These are phyloP conservation scores for Butyriboletus pseudospeciosus DNA, from an alignment of 1,284 basidiomycete genomes.

Conservation along the genomic window DNA sequence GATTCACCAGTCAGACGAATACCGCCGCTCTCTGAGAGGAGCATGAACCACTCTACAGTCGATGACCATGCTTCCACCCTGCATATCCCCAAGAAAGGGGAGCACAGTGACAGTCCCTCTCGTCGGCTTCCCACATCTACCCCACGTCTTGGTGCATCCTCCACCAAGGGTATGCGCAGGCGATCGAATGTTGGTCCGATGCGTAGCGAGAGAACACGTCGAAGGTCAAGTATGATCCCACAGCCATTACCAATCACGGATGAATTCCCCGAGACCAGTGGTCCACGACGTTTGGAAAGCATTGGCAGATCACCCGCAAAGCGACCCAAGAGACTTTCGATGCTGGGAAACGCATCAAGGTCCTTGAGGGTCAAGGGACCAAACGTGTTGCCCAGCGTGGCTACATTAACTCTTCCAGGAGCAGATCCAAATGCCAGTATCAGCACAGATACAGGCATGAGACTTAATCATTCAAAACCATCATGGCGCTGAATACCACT, in stretches of 20 bases:
- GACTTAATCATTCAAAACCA: conserved; percentile 20
- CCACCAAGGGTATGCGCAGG: conserved; percentile 45
- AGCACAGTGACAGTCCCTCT: conserved; percentile 40
- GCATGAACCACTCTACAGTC: conserved; percentile 45
- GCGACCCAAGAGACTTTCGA: conserved; percentile 57
- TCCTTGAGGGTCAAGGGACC: conserved; percentile 29
- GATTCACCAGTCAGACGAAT: conserved; percentile 34
- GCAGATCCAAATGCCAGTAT: conserved; percentile 30
- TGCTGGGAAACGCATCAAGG: conserved; percentile 37
- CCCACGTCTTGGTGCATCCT: conserved; percentile 39
- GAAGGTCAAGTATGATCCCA: conserved; percentile 74
- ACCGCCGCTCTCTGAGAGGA: conserved; percentile 57
- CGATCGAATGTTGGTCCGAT: conserved; percentile 70
- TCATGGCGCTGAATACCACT: conserved; percentile 25
- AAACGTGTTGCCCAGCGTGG: conserved; percentile 15
- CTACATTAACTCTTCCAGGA: conserved; percentile 20
- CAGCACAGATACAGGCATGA: conserved; percentile 23
- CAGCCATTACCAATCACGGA: conserved; percentile 47
- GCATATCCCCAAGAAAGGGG: conserved; percentile 37
- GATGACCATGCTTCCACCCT: conserved; percentile 12
- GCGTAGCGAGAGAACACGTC: conserved; percentile 62
- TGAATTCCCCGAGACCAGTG: conserved; percentile 29
- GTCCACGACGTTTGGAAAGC: conserved; percentile 39
- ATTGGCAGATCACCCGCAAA: conserved; percentile 58
- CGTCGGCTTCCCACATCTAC: conserved; percentile 47